These are phyloP conservation scores for Pythium aphanidermatum DNA, from an alignment of 352 stramenopile genomes.

Conservation along the genomic window DNA sequence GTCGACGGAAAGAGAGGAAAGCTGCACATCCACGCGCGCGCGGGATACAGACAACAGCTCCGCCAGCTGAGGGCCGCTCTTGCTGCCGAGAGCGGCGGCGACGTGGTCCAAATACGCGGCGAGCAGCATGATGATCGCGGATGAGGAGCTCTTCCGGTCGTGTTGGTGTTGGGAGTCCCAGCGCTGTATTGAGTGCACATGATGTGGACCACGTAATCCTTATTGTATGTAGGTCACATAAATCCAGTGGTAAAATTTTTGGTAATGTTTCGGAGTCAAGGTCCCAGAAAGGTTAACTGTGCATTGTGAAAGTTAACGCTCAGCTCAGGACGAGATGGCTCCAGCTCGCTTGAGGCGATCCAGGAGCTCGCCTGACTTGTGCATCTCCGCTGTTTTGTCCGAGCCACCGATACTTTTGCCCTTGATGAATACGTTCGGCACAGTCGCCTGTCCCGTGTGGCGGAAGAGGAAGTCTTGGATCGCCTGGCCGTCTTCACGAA, in stretches of 20 bases:
- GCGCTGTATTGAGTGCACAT: no score
- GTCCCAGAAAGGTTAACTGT: no score
- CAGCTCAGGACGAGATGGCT: constrained; percentile 40
- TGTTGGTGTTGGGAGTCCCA: background rate
- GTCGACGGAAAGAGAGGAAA: constrained; percentile 35
- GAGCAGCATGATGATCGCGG: constrained; percentile 38
- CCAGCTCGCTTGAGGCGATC: constrained; percentile 77
- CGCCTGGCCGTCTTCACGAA: constrained; percentile 77
- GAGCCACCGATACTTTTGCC: constrained; percentile 93
- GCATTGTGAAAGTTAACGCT: no score
- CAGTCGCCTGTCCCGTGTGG: constrained; percentile 92
- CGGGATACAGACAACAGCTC: constrained; percentile 43
- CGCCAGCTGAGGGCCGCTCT: constrained; percentile 46
- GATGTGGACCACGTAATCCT: constrained; percentile 8
- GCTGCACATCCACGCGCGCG: constrained; percentile 26
- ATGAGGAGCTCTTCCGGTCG: background rate
- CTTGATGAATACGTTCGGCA: constrained; percentile 98
- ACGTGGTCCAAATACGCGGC: constrained; percentile 57
- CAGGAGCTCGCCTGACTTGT: constrained; percentile 84
- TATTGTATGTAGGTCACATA: no score
- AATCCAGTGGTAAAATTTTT: no score
- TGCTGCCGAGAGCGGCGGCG: constrained; percentile 33
- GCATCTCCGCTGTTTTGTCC: constrained; percentile 89
- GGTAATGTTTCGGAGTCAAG: background rate
- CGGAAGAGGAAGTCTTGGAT: constrained; percentile 91